These are phyloP conservation scores for Kodamaea restingae DNA, from an alignment of 805 yeast species.

Conservation along the genomic window DNA sequence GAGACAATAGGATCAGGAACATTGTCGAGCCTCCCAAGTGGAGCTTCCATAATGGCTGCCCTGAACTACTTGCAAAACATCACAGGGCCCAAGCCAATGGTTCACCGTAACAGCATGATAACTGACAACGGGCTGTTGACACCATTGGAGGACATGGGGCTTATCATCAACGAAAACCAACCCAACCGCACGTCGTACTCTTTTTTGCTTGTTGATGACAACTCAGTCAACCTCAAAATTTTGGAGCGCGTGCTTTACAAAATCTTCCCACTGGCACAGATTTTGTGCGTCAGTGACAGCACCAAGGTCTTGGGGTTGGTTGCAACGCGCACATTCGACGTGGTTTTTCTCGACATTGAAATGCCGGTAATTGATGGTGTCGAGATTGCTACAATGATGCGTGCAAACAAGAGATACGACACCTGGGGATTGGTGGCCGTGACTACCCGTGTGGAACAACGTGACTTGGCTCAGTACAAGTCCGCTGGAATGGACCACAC, in stretches of 20 bases:
- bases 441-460: slow-evolving; percentile 29
- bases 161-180: slow-evolving; percentile 9
- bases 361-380: slow-evolving; percentile 42
- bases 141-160: slow-evolving; percentile 10
- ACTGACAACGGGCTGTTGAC: slow-evolving; percentile 7
- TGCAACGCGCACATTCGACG: slow-evolving; percentile 19
- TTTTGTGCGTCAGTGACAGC: slow-evolving; percentile 28
- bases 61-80: slow-evolving; percentile 3
- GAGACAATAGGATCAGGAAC: slow-evolving; percentile 3
- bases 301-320: slow-evolving; percentile 23
- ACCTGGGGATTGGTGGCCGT: slow-evolving; percentile 37
- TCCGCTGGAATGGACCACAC: slow-evolving; percentile 39
- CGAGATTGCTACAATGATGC: slow-evolving; percentile 26
- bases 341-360: slow-evolving; percentile 42
- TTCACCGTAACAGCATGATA: slow-evolving; percentile 9
- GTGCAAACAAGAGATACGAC: slow-evolving; percentile 11
- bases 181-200: slow-evolving; percentile 14
- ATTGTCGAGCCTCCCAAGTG: background rate
- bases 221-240: slow-evolving; percentile 37
- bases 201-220: slow-evolving; percentile 40
- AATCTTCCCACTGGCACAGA: slow-evolving; percentile 30
- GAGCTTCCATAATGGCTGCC: background rate
- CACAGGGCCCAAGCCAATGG: background rate
- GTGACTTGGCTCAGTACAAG: slow-evolving; percentile 29
- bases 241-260: slow-evolving; percentile 28